These are phyloP conservation scores for Andrographis paniculata DNA, from an alignment of 305 asterid species.

Conservation along the genomic window DNA sequence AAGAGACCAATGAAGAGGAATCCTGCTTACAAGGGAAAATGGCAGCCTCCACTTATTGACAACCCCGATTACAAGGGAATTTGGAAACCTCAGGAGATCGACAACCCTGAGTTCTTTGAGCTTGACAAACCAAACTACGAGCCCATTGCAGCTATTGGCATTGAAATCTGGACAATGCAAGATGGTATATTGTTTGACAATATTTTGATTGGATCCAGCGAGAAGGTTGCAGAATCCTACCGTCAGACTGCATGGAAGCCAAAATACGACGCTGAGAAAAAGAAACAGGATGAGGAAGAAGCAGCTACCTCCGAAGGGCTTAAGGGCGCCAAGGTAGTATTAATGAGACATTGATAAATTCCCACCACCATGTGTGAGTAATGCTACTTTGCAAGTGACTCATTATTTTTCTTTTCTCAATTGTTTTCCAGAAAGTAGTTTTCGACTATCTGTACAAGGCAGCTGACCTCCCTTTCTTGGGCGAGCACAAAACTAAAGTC, in stretches of 20 bases:
- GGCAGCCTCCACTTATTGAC: slow-evolving; percentile 78
- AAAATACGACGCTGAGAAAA: slow-evolving; percentile 68
- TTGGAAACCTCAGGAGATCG: slow-evolving; percentile 85
- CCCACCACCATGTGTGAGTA: not conserved
- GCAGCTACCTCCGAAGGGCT: slow-evolving; percentile 53
- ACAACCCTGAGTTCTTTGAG: slow-evolving; percentile 78
- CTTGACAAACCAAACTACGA: slow-evolving; percentile 79
- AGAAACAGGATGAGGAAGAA: slow-evolving; percentile 71
- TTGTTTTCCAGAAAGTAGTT: slow-evolving; percentile 49
- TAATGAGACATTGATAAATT: not conserved
- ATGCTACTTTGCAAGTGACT: slow-evolving; percentile 6
- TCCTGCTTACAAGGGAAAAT: slow-evolving; percentile 92
- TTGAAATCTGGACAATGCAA: slow-evolving; percentile 99
- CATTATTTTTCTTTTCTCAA: not conserved
- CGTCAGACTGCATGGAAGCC: slow-evolving; percentile 78
- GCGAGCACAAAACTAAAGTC: slow-evolving; percentile 61
- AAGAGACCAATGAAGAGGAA: slow-evolving; percentile 80
- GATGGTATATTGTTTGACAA: slow-evolving; percentile 93
- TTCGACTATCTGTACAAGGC: slow-evolving; percentile 79
- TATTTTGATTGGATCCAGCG: slow-evolving; percentile 63
- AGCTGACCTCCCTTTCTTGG: slow-evolving; percentile 77
- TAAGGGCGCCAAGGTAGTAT: slow-evolving; percentile 65
- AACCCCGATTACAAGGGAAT: slow-evolving; percentile 94
- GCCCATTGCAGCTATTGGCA: slow-evolving; percentile 91
- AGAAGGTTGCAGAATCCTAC: slow-evolving; percentile 60